phyloP scores from a whole-genome alignment of 1,284 basidiomycete genomes.

The Omphalotus olearius region DNA sequence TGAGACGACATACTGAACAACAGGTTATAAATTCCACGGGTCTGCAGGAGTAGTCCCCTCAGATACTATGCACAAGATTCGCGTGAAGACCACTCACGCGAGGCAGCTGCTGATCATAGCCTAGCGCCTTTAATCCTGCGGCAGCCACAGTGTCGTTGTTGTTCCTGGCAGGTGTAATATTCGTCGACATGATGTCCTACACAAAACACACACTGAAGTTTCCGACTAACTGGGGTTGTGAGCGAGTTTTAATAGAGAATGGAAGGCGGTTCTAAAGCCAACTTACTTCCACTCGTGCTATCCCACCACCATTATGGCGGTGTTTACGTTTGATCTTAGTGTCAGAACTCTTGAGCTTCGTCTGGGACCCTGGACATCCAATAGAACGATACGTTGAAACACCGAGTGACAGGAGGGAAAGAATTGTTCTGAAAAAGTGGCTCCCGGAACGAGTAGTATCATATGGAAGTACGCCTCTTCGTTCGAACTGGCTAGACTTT shows the following conservation, averaged over 20 bases:
- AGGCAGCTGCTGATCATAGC: neutral
- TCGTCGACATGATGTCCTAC: neutral
- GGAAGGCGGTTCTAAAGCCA: neutral
- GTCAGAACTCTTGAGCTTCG: too few relatives aligned
- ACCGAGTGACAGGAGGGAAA: too few relatives aligned
- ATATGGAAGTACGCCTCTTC: too few relatives aligned
- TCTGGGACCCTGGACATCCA: too few relatives aligned
- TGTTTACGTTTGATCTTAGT: too few relatives aligned
- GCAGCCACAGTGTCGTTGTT: neutral
- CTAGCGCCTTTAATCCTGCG: neutral
- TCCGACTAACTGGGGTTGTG: slow-evolving; percentile 21
- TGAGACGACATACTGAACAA: neutral
- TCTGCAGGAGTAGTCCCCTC: neutral
- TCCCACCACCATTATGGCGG: too few relatives aligned
- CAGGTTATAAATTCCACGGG: neutral
- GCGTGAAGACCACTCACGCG: neutral
- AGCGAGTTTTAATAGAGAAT: neutral
- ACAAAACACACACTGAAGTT: slow-evolving; percentile 13
- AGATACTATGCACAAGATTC: neutral
- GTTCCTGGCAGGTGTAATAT: neutral
- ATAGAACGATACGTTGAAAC: too few relatives aligned
- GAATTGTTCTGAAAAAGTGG: too few relatives aligned
- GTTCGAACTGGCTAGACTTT: too few relatives aligned
- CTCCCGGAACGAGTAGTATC: too few relatives aligned
- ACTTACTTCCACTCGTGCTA: too few relatives aligned